Conservation (phyloP, 805 yeast genomes). For the Candida peoriensis region DNA sequence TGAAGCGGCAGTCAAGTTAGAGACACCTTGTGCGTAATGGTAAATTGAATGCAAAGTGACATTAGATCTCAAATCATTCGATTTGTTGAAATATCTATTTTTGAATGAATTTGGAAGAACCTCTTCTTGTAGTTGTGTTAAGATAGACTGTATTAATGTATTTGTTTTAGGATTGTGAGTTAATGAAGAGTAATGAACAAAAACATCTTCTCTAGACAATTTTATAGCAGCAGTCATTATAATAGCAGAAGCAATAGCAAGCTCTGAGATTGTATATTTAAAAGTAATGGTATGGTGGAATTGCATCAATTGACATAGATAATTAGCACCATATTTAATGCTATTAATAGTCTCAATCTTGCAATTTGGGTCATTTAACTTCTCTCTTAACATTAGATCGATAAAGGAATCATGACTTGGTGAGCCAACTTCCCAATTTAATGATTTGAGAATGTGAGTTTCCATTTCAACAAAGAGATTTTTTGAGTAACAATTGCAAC, state of each 20-base stretch:
- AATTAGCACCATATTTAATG: slow-evolving; percentile 51
- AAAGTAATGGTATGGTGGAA: slow-evolving; percentile 56
- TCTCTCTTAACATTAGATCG: slow-evolving; percentile 45
- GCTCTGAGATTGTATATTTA: slow-evolving; percentile 38
- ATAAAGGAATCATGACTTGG: slow-evolving; percentile 62
- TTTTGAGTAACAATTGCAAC: slow-evolving; percentile 53
- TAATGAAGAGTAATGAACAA: slow-evolving; percentile 23
- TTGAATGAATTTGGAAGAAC: slow-evolving; percentile 38
- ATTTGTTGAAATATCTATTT: slow-evolving; percentile 37
- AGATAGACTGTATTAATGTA: slow-evolving; percentile 18
- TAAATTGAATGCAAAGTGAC: slow-evolving; percentile 10
- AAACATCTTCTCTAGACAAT: slow-evolving; percentile 16
- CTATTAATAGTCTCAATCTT: slow-evolving; percentile 35
- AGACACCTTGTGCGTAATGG: slow-evolving; percentile 23
- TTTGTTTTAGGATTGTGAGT: slow-evolving; percentile 18
- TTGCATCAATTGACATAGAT: slow-evolving; percentile 61
- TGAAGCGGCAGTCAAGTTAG: slow-evolving; percentile 5
- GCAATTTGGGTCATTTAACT: slow-evolving; percentile 20
- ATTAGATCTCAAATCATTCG: slow-evolving; percentile 12
- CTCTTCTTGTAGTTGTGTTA: slow-evolving; percentile 14
- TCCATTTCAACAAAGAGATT: slow-evolving; percentile 63
- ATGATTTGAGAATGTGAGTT: slow-evolving; percentile 53
- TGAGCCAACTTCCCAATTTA: slow-evolving; percentile 59
- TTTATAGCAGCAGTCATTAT: slow-evolving; percentile 42
- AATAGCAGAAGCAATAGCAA: slow-evolving; percentile 47